Evolutionary conservation across 1,284 basidiomycete genomes (phyloP).

Genomic region (Schizophyllum amplum): DNA sequence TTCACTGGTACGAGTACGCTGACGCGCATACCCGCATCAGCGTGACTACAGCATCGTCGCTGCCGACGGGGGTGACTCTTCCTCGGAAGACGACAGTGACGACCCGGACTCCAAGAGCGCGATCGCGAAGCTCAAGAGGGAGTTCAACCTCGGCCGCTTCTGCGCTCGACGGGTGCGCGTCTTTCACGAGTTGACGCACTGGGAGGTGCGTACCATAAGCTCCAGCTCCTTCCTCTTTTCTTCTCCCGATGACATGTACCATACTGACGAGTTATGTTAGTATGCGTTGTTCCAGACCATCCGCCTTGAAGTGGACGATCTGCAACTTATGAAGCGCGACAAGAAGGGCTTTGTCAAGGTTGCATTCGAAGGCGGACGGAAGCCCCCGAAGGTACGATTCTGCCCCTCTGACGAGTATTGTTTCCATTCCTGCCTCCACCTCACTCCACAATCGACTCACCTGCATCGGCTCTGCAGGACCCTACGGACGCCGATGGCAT

Average conservation of each 20-base stretch:
- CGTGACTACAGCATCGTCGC: neutral
- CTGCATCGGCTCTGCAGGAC: conserved; percentile 27
- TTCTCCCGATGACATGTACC: neutral
- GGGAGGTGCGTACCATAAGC: conserved; percentile 82
- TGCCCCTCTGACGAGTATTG: no score
- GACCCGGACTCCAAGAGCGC: conserved; percentile 24
- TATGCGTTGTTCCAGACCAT: conserved; percentile 51
- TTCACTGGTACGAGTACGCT: no score
- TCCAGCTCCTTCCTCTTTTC: no score
- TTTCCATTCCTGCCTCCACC: no score
- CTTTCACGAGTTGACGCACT: conserved; percentile 75
- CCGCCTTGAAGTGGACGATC: conserved; percentile 44
- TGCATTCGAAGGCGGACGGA: conserved; percentile 40
- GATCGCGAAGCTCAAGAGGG: conserved; percentile 19
- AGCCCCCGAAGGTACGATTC: conserved; percentile 34
- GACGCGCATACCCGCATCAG: neutral
- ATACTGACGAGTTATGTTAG: conserved; percentile 25
- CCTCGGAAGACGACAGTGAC: conserved; percentile 20
- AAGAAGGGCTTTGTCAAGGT: conserved; percentile 44
- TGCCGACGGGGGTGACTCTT: conserved; percentile 9
- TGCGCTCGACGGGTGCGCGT: conserved; percentile 62
- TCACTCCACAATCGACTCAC: neutral
- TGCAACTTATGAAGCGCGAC: conserved; percentile 20
- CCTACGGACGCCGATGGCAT: conserved; percentile 64
- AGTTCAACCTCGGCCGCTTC: conserved; percentile 62